phyloP scores from a whole-genome alignment of 441 rosid species.

The Jatropha multifida region DNA sequence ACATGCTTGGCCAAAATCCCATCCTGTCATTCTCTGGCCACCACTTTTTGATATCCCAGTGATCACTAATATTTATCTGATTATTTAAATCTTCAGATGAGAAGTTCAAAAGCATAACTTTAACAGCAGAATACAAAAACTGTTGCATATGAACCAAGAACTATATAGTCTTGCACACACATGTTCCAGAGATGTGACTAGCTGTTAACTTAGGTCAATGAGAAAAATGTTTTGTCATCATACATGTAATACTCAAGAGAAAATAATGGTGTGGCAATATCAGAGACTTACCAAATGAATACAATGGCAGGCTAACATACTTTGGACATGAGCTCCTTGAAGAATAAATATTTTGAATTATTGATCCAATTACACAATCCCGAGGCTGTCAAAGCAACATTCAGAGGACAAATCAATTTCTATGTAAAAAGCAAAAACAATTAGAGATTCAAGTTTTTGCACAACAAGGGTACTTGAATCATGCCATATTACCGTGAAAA shows the following conservation, averaged over 20 bases:
- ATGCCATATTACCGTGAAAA: not conserved
- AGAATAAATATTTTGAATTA: slow-evolving; percentile 25
- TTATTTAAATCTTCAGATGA: not conserved
- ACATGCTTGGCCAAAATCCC: not conserved
- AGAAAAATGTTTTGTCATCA: not conserved
- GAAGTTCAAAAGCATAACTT: not conserved
- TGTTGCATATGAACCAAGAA: not conserved
- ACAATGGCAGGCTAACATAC: slow-evolving; percentile 75
- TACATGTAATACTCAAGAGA: not conserved
- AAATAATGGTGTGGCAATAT: not conserved
- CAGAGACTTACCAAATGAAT: slow-evolving; percentile 51
- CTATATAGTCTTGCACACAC: not conserved
- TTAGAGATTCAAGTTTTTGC: not conserved
- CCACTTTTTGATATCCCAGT: not conserved
- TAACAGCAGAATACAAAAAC: not conserved
- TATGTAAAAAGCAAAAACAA: not conserved
- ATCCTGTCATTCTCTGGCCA: not conserved
- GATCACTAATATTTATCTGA: not conserved
- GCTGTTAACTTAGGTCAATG: not conserved
- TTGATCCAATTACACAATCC: slow-evolving; percentile 47
- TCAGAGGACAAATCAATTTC: slow-evolving; percentile 20
- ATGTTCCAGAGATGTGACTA: not conserved
- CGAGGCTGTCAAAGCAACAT: slow-evolving; percentile 54
- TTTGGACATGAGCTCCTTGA: slow-evolving; percentile 69
- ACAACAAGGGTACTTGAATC: slow-evolving; percentile 2